Base-by-base conservation (phyloP, 73 alveolate genomes). In the Uronychia setigera region DNA sequence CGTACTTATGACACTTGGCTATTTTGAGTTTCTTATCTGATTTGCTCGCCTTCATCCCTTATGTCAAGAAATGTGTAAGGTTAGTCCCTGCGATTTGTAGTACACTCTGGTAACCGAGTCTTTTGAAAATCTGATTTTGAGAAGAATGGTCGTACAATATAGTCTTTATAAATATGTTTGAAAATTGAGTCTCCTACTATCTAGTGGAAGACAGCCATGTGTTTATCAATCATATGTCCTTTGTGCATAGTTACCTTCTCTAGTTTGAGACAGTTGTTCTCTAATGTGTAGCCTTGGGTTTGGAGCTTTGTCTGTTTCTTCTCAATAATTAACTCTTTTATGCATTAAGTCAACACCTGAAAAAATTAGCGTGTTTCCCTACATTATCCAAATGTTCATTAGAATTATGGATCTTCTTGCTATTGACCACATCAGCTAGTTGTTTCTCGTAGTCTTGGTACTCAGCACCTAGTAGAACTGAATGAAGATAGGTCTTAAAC, bases 71-170 rank as follows among this genome's bases (percentile, higher is more conserved):
- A 57, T 82, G 28, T 77, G 79, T 79, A 34, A 89, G 74, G 80
- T 89, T 84, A 31, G 79, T 83, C 29, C 95, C 95, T 31, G 86
- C 31, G 30, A 89, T 82, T 75, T 89, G 87, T 0, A 89, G 90
- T 0, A 89, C 83, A 0, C 79, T 19, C n/a, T 46, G 67, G 67
- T 11, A 19, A 46, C 67, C n/a, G 19, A 19, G 5, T 19, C 19
- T 46, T 19, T 11, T 5, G 67, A 46, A 19, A 19, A 46, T 46
- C 67, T 46, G 67, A 19, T n/a, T n/a, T n/a, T n/a, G 67, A 46
- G 5, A 46, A 46, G 67, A 19, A 46, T 5, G 67, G n/a, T 11
- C n/a, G 5, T 46, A 46, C 67, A 11, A 86, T 58, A 76, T 86
- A 86, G 30, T 86, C 92, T 59, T 86, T 86, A 32, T 78, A 86